A percentile compares a stretch with the other conserved stretches of the same genome.
These are phyloP conservation scores for Penicillium mononematosum DNA, from an alignment of 495 filamentous ascomycete species.

Conservation along the genomic window DNA sequence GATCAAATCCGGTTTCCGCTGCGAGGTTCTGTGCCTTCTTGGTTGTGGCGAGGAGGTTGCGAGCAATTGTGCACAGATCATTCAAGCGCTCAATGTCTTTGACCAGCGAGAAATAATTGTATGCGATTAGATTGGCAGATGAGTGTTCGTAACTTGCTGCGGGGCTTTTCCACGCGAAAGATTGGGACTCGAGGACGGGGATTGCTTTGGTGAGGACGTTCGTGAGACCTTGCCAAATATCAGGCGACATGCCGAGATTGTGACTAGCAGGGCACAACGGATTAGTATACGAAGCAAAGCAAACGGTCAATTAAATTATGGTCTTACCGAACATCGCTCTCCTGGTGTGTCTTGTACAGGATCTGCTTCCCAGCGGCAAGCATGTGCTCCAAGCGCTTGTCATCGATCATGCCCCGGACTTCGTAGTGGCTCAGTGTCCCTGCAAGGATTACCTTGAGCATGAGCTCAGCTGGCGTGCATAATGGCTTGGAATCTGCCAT, in stretches of 20 bases:
- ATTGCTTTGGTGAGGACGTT: conserved; percentile 59
- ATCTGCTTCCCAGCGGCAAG: conserved; percentile 50
- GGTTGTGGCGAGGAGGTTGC: conserved; percentile 80
- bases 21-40: conserved; percentile 85
- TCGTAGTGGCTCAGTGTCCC: conserved; percentile 52
- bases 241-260: conserved; percentile 55
- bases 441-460: conserved; percentile 49
- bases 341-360: conserved; percentile 51
- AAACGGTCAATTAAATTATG: conserved; percentile 4
- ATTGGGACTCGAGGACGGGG: conserved; percentile 61
- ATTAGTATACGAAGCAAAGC: background rate
- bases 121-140: conserved; percentile 69
- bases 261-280: conserved; percentile 21
- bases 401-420: conserved; percentile 51
- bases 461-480: conserved; percentile 49
- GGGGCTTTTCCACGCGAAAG: conserved; percentile 58
- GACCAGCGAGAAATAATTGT: conserved; percentile 69
- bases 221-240: conserved; percentile 70
- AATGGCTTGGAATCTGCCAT: conserved; percentile 41
- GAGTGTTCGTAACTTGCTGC: conserved; percentile 56
- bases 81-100: conserved; percentile 82
- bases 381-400: conserved; percentile 52
- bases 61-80: conserved; percentile 77
- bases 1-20: conserved; percentile 72
- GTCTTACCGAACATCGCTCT: conserved; percentile 50